Evolutionary conservation across 805 yeast genomes (phyloP).

Genomic region (Wickerhamomyces pijperi): DNA sequence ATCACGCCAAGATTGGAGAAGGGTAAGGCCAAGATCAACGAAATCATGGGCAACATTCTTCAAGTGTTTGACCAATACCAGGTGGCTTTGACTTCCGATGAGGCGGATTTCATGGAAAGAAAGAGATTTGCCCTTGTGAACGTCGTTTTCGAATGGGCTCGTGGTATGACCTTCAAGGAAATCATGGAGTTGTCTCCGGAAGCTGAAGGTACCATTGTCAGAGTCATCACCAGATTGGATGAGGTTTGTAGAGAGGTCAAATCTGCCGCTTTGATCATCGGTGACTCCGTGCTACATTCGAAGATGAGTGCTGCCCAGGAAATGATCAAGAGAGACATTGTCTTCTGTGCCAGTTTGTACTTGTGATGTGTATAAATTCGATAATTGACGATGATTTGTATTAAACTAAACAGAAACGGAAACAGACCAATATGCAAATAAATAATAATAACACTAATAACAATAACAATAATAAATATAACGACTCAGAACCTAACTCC

Average conservation of each 20-base stretch:
- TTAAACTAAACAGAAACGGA: too few relatives aligned
- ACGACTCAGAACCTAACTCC: neutral
- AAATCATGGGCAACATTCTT: slow-evolving; percentile 54
- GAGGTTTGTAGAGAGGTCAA: slow-evolving; percentile 92
- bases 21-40: slow-evolving; percentile 57
- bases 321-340: slow-evolving; percentile 90
- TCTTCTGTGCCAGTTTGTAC: slow-evolving; percentile 91
- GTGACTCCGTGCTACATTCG: slow-evolving; percentile 80
- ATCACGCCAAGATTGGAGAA: slow-evolving; percentile 73
- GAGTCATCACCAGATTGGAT: slow-evolving; percentile 89
- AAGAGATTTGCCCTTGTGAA: slow-evolving; percentile 85
- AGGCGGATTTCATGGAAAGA: slow-evolving; percentile 70
- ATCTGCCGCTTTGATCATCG: slow-evolving; percentile 88
- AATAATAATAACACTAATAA: too few relatives aligned
- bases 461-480: too few relatives aligned
- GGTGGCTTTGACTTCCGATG: slow-evolving; percentile 73
- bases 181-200: slow-evolving; percentile 84
- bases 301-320: slow-evolving; percentile 93
- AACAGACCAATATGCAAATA: too few relatives aligned
- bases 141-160: slow-evolving; percentile 96
- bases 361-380: slow-evolving; percentile 26
- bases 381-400: too few relatives aligned
- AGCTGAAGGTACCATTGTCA: slow-evolving; percentile 92
- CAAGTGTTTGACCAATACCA: slow-evolving; percentile 54
- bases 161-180: slow-evolving; percentile 84